A percentile compares a stretch with the other conserved stretches of the same genome.
These are phyloP conservation scores for Alternaria sp. DNA, from an alignment of 2,329 filamentous ascomycete genomes.

Conservation along the genomic window DNA sequence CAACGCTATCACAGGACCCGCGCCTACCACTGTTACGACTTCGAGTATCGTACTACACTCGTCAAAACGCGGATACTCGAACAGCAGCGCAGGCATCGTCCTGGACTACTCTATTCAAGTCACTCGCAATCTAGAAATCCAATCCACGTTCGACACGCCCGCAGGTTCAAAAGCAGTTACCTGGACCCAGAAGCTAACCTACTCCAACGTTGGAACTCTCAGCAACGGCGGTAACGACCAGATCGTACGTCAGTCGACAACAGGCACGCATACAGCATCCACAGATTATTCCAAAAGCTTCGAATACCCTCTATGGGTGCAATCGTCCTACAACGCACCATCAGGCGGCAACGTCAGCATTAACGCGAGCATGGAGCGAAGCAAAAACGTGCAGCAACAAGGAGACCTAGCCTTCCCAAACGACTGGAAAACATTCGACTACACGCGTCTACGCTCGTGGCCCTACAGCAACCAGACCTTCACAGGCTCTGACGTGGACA, in stretches of 20 bases:
- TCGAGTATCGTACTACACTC: slow-evolving; percentile 62
- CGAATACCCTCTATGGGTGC: slow-evolving; percentile 66
- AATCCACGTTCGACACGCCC: slow-evolving; percentile 60
- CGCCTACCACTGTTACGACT: slow-evolving; percentile 45
- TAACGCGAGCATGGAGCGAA: slow-evolving; percentile 56
- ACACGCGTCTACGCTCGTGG: slow-evolving; percentile 26
- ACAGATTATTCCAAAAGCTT: slow-evolving; percentile 54
- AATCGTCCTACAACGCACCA: slow-evolving; percentile 57
- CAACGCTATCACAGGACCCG: slow-evolving; percentile 60
- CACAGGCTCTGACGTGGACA: slow-evolving; percentile 54
- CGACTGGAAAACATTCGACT: slow-evolving; percentile 64
- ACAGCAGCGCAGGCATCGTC: slow-evolving; percentile 63
- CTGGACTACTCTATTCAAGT: slow-evolving; percentile 66
- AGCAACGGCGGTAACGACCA: slow-evolving; percentile 63
- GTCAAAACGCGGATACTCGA: slow-evolving; percentile 52
- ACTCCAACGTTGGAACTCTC: slow-evolving; percentile 62
- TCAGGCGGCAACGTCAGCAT: slow-evolving; percentile 53
- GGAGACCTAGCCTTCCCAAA: slow-evolving; percentile 63
- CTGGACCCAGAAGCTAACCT: slow-evolving; percentile 67
- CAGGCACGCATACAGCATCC: slow-evolving; percentile 54
- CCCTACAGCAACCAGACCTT: slow-evolving; percentile 25
- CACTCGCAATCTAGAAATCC: slow-evolving; percentile 61
- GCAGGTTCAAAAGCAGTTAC: slow-evolving; percentile 49
- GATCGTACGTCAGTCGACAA: slow-evolving; percentile 58
- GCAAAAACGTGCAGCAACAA: slow-evolving; percentile 55